Percentiles rank a stretch among this genome's conserved stretches.
Evolutionary conservation across 805 yeast species (phyloP).

Genomic region (Metschnikowia shivogae): DNA sequence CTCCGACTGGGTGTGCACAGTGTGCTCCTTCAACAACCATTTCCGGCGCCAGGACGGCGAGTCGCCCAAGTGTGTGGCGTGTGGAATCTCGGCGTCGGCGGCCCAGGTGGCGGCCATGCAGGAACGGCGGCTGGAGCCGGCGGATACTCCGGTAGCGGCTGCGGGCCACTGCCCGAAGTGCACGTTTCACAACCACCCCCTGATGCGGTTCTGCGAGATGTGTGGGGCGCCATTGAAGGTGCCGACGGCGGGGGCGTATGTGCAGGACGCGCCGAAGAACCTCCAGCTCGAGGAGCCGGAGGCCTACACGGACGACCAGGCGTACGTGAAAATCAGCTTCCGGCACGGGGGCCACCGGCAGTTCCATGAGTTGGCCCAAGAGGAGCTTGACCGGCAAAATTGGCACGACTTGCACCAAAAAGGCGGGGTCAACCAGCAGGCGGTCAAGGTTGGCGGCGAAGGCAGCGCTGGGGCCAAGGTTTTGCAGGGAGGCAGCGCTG

Average conservation of each 20-base stretch:
- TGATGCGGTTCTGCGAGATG: conserved; percentile 74
- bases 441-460: conserved; percentile 27
- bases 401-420: conserved; percentile 43
- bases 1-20: conserved; percentile 80
- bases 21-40: conserved; percentile 70
- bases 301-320: conserved; percentile 26
- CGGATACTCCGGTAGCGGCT: background rate
- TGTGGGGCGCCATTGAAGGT: conserved; percentile 55
- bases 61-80: conserved; percentile 35
- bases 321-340: conserved; percentile 67
- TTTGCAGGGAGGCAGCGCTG: conserved; percentile 53
- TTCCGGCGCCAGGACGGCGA: conserved; percentile 1
- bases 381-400: conserved; percentile 40
- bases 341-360: conserved; percentile 64
- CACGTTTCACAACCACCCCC: conserved; percentile 81
- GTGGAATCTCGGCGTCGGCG: conserved; percentile 31
- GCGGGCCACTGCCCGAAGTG: conserved; percentile 50
- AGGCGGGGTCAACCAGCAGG: conserved; percentile 21
- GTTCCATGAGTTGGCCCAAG: conserved; percentile 42
- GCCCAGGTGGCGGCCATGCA: conserved; percentile 9
- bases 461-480: conserved; percentile 6
- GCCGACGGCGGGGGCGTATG: background rate
- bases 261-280: conserved; percentile 13
- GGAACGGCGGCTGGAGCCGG: background rate
- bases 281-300: conserved; percentile 31